phyloP scores from a whole-genome alignment of 352 stramenopile species.

The Sclerospora graminicola region DNA sequence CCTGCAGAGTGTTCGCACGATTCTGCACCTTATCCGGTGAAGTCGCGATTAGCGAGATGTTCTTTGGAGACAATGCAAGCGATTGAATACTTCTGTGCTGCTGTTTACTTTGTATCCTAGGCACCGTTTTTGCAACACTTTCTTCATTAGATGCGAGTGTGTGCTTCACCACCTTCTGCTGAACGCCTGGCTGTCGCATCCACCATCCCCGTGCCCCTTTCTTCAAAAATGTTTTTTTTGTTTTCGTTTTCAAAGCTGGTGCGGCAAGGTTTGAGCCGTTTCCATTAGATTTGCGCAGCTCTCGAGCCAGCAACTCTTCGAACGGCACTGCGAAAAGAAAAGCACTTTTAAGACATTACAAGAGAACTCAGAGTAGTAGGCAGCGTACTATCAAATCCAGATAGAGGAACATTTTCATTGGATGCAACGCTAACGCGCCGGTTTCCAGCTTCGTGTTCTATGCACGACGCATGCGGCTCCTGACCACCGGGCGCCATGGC shows the following conservation, averaged over 20 bases:
- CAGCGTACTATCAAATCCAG: constrained; percentile 9
- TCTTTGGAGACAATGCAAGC: no score
- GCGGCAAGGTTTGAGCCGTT: background rate
- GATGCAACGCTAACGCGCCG: constrained; percentile 7
- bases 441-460: constrained; percentile 19
- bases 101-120: background rate
- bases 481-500: constrained; percentile 7
- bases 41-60: no score
- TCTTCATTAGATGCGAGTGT: constrained; percentile 37
- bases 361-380: background rate
- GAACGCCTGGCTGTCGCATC: constrained; percentile 50
- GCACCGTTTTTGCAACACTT: background rate
- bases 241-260: background rate
- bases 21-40: constrained; percentile 3
- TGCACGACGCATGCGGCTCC: constrained; percentile 5
- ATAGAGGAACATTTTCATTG: constrained; percentile 14
- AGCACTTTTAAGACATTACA: background rate
- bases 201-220: constrained; percentile 77
- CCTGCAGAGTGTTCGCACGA: constrained; percentile 1
- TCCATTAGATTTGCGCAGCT: constrained; percentile 35
- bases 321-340: constrained; percentile 35
- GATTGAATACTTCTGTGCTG: background rate
- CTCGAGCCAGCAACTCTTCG: constrained; percentile 54
- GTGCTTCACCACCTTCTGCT: constrained; percentile 50
- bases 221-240: constrained; percentile 58